Evolutionary conservation across 495 filamentous ascomycete genomes (phyloP).

Genomic region (Tuber umbilicatum): DNA sequence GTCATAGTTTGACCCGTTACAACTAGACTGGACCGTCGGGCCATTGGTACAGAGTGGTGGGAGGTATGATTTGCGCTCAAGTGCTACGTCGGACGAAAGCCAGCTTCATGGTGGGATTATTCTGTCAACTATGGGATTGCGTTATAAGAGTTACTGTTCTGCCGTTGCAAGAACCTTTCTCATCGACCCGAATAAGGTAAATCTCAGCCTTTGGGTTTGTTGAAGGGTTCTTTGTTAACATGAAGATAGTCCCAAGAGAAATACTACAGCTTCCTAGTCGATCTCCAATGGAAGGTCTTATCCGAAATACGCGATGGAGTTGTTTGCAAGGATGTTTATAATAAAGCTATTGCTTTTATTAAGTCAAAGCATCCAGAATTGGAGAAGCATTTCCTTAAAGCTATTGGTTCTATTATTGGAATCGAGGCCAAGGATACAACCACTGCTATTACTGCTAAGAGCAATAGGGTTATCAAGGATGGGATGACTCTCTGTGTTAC

Average conservation of each 20-base stretch:
- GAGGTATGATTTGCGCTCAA: constrained; percentile 80
- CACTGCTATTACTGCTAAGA: constrained; percentile 77
- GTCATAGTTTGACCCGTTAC: constrained; percentile 65
- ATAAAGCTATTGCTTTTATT: constrained; percentile 70
- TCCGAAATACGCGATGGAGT: constrained; percentile 85
- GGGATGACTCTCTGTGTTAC: constrained; percentile 93
- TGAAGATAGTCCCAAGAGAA: constrained; percentile 60
- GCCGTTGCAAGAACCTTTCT: constrained; percentile 87
- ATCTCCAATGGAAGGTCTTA: constrained; percentile 75
- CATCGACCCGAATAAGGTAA: constrained; percentile 81
- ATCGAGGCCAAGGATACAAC: constrained; percentile 81
- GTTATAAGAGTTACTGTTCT: constrained; percentile 91
- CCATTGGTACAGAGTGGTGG: constrained; percentile 95
- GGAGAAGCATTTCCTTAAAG: constrained; percentile 87
- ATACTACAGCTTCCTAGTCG: constrained; percentile 87
- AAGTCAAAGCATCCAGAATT: constrained; percentile 87
- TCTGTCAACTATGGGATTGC: constrained; percentile 77
- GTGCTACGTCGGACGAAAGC: constrained; percentile 65
- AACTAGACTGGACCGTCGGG: constrained; percentile 87
- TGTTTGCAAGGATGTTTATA: constrained; percentile 80
- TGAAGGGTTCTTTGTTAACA: constrained; percentile 4
- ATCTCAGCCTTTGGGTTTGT: neutral
- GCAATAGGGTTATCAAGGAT: constrained; percentile 71
- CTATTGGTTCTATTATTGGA: constrained; percentile 80
- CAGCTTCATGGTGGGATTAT: constrained; percentile 92